Evolutionary conservation across 2,329 filamentous ascomycete species (phyloP), one percentile per base, ranked within the genome.

Genomic region (Colletotrichum karsti): DNA sequence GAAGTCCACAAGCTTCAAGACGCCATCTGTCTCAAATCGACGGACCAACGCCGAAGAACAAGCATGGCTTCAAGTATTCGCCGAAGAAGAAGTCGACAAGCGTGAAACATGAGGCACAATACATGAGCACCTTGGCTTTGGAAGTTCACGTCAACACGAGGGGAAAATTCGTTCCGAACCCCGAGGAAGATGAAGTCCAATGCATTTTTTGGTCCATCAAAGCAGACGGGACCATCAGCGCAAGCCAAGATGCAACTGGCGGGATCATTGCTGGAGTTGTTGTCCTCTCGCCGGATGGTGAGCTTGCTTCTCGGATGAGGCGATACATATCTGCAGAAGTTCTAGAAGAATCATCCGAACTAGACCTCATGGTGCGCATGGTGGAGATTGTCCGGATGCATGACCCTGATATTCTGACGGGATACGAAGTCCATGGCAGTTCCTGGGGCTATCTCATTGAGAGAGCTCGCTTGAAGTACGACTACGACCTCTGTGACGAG

Each of bases 371-470:
- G 77, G 92, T 93, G 46, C 88, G 90, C n/a, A 88, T 98, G 78
- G 91, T 97, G 15, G 92, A 96, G 72, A 91, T 97, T 73, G 95
- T 99, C 20, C 90, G 94, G 39, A 83, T 84, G 3, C 87, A 92
- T 73, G 96, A 99, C 77, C 96, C 96, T 0, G 96, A 99, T 74
- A 93, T 99, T 28, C 83, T 99, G 44, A 96, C 95, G 0, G 96
- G 96, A 0, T 99, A 96, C 73, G 96, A 99, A 78, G 94, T 98
- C 0, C 94, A 98, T 75, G 93, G 94, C 59, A 88, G 90, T 66
- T 98, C 95, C 1, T 99, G 96, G 96, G 96, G 97, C 1, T 99
- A 97, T 78, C 79, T 99, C 39, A 95, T 98, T 54, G 95, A 99
- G 80, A 89, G 96, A 57, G 95, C 95, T 12, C 87, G 92, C 30